Conservation (phyloP, 371 early-diverging fungal genomes). For the Lichtheimia corymbifera region DNA sequence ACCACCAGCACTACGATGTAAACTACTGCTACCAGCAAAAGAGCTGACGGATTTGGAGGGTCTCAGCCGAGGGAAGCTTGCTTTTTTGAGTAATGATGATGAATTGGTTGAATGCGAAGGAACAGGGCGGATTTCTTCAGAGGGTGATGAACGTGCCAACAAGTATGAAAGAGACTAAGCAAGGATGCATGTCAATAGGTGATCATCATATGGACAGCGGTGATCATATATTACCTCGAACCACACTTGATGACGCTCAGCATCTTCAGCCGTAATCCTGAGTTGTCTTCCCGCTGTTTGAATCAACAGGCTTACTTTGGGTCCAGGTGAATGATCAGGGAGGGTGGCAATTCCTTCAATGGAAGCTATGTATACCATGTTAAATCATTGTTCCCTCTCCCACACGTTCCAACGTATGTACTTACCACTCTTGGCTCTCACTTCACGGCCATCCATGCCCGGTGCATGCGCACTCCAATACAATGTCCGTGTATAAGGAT, state of each 20-base stretch:
- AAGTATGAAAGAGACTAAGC: constrained; percentile 35
- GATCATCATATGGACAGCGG: no score
- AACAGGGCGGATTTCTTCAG: constrained; percentile 1
- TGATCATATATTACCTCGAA: constrained; percentile 28
- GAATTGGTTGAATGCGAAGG: constrained; percentile 16
- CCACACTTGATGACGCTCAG: constrained; percentile 73
- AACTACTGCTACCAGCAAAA: constrained; percentile 8
- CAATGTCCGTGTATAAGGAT: constrained; percentile 75
- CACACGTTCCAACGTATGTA: not conserved
- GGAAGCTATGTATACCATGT: constrained; percentile 37
- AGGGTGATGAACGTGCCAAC: constrained; percentile 21
- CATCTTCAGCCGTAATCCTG: constrained; percentile 68
- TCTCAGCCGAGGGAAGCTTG: constrained; percentile 35
- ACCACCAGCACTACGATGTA: not conserved
- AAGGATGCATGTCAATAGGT: not conserved
- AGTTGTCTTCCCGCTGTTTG: constrained; percentile 67
- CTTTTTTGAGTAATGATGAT: constrained; percentile 22
- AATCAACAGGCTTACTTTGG: constrained; percentile 63
- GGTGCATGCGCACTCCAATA: constrained; percentile 74
- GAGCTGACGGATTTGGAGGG: constrained; percentile 13
- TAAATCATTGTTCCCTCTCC: not conserved
- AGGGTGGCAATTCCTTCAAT: constrained; percentile 60
- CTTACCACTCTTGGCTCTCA: constrained; percentile 59
- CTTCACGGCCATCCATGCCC: constrained; percentile 49
- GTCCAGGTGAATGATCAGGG: constrained; percentile 34